These are phyloP conservation scores for Closterium sp. DNA, from an alignment of 139 green algal genomes.

Conservation along the genomic window DNA sequence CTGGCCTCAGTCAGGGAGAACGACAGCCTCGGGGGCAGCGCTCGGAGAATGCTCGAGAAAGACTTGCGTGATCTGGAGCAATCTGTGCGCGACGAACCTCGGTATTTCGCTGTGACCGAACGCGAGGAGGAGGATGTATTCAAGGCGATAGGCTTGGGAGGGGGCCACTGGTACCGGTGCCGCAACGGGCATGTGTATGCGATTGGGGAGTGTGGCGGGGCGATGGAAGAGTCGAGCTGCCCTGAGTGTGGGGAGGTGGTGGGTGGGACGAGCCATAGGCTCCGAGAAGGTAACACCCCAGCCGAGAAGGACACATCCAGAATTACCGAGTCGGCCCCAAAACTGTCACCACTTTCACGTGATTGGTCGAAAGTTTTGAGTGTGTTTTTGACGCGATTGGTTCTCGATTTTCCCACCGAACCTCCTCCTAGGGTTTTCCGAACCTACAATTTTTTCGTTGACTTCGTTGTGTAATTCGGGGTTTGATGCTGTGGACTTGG, in stretches of 20 bases:
- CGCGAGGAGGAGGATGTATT: conserved; percentile 13
- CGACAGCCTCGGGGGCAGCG: background rate
- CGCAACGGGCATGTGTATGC: conserved; percentile 60
- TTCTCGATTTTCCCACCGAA: no score
- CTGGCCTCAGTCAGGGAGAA: background rate
- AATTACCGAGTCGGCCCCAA: no score
- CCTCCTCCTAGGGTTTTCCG: no score
- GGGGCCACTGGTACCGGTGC: conserved; percentile 52
- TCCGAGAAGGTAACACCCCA: conserved; percentile 44
- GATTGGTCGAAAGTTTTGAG: no score
- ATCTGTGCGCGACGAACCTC: background rate
- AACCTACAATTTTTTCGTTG: no score
- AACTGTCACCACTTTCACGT: no score
- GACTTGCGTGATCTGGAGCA: conserved; percentile 1
- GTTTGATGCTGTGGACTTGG: background rate
- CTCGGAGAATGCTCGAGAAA: conserved; percentile 5
- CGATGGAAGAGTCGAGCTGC: conserved; percentile 50
- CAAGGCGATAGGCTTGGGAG: background rate
- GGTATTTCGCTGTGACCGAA: background rate
- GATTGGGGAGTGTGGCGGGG: conserved; percentile 63
- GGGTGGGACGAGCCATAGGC: conserved; percentile 45
- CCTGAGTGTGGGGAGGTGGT: conserved; percentile 58
- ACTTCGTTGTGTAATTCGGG: no score
- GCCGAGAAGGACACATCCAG: no score
- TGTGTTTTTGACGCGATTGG: no score